Percentiles rank a stretch among this genome's conserved stretches.
Evolutionary conservation across 2,329 filamentous ascomycete species (phyloP).

Genomic region (Trichoderma sp.): DNA sequence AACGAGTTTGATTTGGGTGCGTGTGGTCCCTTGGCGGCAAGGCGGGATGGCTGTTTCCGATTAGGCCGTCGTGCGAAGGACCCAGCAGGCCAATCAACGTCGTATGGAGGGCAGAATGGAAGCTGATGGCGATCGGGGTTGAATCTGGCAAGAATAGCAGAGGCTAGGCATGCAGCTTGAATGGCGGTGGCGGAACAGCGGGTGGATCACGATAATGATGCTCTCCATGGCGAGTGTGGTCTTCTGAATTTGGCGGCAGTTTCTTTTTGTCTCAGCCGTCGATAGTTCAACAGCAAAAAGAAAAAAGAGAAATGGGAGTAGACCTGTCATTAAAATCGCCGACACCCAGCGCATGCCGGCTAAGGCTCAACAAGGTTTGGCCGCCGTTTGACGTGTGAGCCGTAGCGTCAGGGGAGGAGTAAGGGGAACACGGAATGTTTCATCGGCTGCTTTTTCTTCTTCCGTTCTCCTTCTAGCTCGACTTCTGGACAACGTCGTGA

Average conservation of each 20-base stretch:
- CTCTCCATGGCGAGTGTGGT: neutral
- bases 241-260: neutral
- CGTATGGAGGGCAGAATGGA: neutral
- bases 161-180: neutral
- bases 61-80: neutral
- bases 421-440: neutral
- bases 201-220: neutral
- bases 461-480: neutral
- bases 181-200: constrained; percentile 9
- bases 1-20: neutral
- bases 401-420: constrained; percentile 18
- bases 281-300: neutral
- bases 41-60: neutral
- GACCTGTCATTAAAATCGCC: neutral
- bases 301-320: neutral
- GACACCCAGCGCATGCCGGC: neutral
- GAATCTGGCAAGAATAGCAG: constrained; percentile 1
- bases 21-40: neutral
- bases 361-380: constrained; percentile 7
- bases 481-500: neutral
- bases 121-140: neutral
- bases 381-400: constrained; percentile 16
- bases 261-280: neutral
- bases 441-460: neutral
- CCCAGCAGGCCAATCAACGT: neutral